A percentile compares a stretch with the other conserved stretches of the same genome.
These are phyloP conservation scores for Cydonia oblonga DNA, from an alignment of 331 rosid genomes.

Conservation along the genomic window DNA sequence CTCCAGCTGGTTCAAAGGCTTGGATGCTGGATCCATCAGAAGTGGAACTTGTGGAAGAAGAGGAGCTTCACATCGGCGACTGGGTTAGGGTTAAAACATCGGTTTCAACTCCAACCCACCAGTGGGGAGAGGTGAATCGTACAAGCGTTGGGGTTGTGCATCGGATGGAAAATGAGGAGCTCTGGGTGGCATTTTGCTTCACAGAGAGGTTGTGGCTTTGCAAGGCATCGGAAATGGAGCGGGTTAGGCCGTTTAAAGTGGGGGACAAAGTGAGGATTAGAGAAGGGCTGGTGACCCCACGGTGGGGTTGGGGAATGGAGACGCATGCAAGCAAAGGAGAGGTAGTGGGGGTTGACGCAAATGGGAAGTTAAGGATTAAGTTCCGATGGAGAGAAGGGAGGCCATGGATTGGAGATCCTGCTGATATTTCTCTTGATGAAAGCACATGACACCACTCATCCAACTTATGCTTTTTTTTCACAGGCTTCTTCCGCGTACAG, in stretches of 20 bases:
- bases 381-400: slow-evolving; percentile 98
- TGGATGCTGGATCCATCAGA: slow-evolving; percentile 99
- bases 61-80: slow-evolving; percentile 70
- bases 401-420: slow-evolving; percentile 98
- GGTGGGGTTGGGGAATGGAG: slow-evolving; percentile 99
- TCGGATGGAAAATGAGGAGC: slow-evolving; percentile 76
- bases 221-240: slow-evolving; percentile 74
- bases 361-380: slow-evolving; percentile 79
- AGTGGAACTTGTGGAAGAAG: slow-evolving; percentile 65
- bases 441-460: slow-evolving; percentile 21
- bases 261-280: slow-evolving; percentile 75
- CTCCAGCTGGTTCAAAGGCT: slow-evolving; percentile 80
- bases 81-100: slow-evolving; percentile 81
- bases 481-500: slow-evolving; percentile 20
- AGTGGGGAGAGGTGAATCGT: slow-evolving; percentile 95
- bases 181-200: slow-evolving; percentile 89
- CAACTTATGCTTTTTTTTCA: slow-evolving; percentile 19
- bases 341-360: slow-evolving; percentile 87
- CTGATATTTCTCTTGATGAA: slow-evolving; percentile 68
- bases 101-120: slow-evolving; percentile 78
- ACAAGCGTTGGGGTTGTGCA: slow-evolving; percentile 78
- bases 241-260: slow-evolving; percentile 52
- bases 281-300: slow-evolving; percentile 72
- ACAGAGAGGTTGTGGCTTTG: slow-evolving; percentile 84
- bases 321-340: slow-evolving; percentile 88